Evolutionary conservation across 179 eudicot genomes (phyloP), one percentile per base, ranked within the genome.

Genomic region (Patellifolia procumbens): DNA sequence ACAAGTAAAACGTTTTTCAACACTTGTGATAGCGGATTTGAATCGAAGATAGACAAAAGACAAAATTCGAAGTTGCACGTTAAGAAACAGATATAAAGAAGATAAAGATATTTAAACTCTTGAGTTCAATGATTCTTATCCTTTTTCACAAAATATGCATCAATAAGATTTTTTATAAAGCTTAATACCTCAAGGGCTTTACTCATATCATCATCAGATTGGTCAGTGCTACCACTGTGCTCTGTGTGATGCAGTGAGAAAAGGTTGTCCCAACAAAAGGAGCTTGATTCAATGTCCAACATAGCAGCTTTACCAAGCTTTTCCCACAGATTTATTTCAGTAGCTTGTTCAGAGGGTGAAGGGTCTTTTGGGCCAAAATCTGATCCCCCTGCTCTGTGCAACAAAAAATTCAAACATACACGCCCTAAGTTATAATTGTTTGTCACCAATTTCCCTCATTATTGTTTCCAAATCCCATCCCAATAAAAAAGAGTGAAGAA

Each of bases 231-330:
- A 78, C 91, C 86, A 81, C 91, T 85, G 79, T 91, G 92, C 81
- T 93, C 98, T 63, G 97, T 88, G 80, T 89, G 99, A 85, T 93
- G 97, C 81, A 96, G 96, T 48, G 99, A 93, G 68, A 96, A 96
- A 71, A 96, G 98, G 83, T 83, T 87, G 82, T 84, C 86, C 99
- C 99, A 96, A n/a, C 96, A 83, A 52, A 96, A 96, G 69, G 92
- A 80, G 81, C 87, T 88, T 17, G 98, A 88, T 78, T 90, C 98
- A 64, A 96, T 86, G 84, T 93, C 91, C 85, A 90, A 72, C 91
- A 89, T 85, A 67, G 92, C 86, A 76, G 99, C 94, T 78, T 88
- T 91, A 72, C 99, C 96, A 78, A 96, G 96, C 81, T 94, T 85
- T 70, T 91, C 91, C 96, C 97, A 96, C 80, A 96, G 81, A 83